Evolutionary conservation across 1,284 basidiomycete genomes (phyloP).

Genomic region (Ganoderma lucidum): DNA sequence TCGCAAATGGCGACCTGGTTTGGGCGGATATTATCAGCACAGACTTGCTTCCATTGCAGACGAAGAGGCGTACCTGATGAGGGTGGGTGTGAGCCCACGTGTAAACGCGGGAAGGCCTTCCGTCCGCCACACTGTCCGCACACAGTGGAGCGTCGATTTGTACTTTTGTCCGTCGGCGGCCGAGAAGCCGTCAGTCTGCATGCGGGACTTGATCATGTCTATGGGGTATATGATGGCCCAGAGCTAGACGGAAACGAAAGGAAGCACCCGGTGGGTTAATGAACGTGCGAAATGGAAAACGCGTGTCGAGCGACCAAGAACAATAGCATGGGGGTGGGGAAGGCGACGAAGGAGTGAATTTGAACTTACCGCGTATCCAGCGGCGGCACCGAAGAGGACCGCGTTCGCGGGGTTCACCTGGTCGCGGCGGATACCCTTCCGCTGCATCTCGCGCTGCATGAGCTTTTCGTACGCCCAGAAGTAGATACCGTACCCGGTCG

Average conservation of each 20-base stretch:
- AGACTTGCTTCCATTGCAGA: not conserved
- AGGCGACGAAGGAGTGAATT: not conserved
- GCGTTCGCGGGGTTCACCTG: slow-evolving; percentile 82
- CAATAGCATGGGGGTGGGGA: slow-evolving; percentile 2
- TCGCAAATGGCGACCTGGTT: slow-evolving; percentile 85
- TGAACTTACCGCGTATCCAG: slow-evolving; percentile 80
- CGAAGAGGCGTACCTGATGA: slow-evolving; percentile 74
- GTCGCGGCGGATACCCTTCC: slow-evolving; percentile 74
- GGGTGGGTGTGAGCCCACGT: slow-evolving; percentile 88
- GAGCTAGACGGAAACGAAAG: slow-evolving; percentile 53
- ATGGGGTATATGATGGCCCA: slow-evolving; percentile 92
- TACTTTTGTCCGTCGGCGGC: slow-evolving; percentile 82
- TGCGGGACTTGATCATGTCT: slow-evolving; percentile 94
- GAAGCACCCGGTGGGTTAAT: not conserved
- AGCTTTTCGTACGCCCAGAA: slow-evolving; percentile 95
- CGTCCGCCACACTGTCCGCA: slow-evolving; percentile 80
- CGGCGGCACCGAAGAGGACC: slow-evolving; percentile 86
- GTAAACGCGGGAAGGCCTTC: slow-evolving; percentile 91
- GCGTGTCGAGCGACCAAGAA: not conserved
- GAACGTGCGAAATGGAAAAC: slow-evolving; percentile 8
- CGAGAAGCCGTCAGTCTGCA: slow-evolving; percentile 93
- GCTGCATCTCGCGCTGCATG: slow-evolving; percentile 84
- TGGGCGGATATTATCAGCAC: slow-evolving; percentile 15
- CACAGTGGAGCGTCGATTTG: slow-evolving; percentile 83
- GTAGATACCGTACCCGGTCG: slow-evolving; percentile 87